Conservation (phyloP, 2,329 filamentous ascomycete genomes). For the Aaosphaeria arxii region DNA sequence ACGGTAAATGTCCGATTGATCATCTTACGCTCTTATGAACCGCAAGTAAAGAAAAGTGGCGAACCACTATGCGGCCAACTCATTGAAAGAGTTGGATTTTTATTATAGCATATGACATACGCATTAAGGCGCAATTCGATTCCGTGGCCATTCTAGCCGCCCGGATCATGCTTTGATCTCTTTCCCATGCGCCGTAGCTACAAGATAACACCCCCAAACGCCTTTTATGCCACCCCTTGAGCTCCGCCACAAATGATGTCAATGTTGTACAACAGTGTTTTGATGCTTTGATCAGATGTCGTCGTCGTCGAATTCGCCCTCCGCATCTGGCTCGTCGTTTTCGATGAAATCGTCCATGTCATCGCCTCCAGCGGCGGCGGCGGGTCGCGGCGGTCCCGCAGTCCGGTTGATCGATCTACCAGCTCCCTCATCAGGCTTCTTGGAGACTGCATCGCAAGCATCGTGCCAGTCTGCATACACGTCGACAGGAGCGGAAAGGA, state of each 20-base stretch:
- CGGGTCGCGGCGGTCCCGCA: conserved; percentile 18
- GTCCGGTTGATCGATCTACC: conserved; percentile 25
- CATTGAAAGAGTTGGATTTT: too few relatives aligned
- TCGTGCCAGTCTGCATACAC: conserved; percentile 99
- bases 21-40: too few relatives aligned
- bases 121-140: too few relatives aligned
- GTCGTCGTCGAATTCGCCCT: conserved; percentile 34
- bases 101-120: too few relatives aligned
- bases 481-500: conserved; percentile 86
- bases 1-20: too few relatives aligned
- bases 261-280: neutral
- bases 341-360: conserved; percentile 34
- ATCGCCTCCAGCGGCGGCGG: conserved; percentile 4
- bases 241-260: neutral
- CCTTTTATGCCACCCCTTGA: neutral
- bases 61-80: too few relatives aligned
- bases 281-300: neutral
- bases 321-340: conserved; percentile 37
- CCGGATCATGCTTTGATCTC: too few relatives aligned
- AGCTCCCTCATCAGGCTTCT: conserved; percentile 51
- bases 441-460: conserved; percentile 74
- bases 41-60: too few relatives aligned
- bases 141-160: too few relatives aligned
- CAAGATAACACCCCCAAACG: neutral
- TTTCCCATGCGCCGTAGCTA: too few relatives aligned